phyloP scores from a whole-genome alignment of 2,329 filamentous ascomycete genomes.

The Helotiales sp. region DNA sequence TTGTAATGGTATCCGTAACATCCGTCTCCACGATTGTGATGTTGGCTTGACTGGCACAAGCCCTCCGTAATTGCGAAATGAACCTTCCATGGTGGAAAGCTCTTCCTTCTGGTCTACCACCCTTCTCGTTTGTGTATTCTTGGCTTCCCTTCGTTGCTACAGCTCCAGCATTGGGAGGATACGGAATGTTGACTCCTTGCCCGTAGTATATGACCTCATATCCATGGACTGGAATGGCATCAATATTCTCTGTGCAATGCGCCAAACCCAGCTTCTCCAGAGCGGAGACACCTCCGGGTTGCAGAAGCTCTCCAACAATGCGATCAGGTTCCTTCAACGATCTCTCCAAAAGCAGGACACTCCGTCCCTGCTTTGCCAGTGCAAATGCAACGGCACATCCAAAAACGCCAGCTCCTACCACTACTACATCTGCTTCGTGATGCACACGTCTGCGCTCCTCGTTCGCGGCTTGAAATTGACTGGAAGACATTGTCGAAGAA shows the following conservation, averaged over 20 bases:
- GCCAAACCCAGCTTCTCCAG: slow-evolving; percentile 79
- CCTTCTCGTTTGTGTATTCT: slow-evolving; percentile 43
- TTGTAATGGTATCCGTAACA: slow-evolving; percentile 75
- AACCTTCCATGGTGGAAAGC: slow-evolving; percentile 96
- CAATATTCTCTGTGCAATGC: slow-evolving; percentile 86
- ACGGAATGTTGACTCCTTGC: slow-evolving; percentile 75
- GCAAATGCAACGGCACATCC: slow-evolving; percentile 86
- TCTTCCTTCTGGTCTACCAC: slow-evolving; percentile 67
- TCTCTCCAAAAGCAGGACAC: slow-evolving; percentile 86
- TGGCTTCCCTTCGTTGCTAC: slow-evolving; percentile 38
- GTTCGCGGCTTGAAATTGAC: slow-evolving; percentile 23
- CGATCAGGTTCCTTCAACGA: slow-evolving; percentile 92
- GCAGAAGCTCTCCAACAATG: slow-evolving; percentile 93
- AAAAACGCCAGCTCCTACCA: slow-evolving; percentile 89
- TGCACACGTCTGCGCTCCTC: slow-evolving; percentile 56
- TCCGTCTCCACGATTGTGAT: slow-evolving; percentile 92
- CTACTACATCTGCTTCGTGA: slow-evolving; percentile 80
- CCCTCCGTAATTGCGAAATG: slow-evolving; percentile 78
- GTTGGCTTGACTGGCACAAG: slow-evolving; percentile 76
- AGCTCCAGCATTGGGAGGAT: slow-evolving; percentile 64
- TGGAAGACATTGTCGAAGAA: slow-evolving; percentile 27
- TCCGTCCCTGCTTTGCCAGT: slow-evolving; percentile 86
- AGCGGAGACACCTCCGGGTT: slow-evolving; percentile 86
- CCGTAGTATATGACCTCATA: slow-evolving; percentile 88
- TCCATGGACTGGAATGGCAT: slow-evolving; percentile 80